These are phyloP conservation scores for Metschnikowia sp. DNA, from an alignment of 805 yeast species.

Conservation along the genomic window DNA sequence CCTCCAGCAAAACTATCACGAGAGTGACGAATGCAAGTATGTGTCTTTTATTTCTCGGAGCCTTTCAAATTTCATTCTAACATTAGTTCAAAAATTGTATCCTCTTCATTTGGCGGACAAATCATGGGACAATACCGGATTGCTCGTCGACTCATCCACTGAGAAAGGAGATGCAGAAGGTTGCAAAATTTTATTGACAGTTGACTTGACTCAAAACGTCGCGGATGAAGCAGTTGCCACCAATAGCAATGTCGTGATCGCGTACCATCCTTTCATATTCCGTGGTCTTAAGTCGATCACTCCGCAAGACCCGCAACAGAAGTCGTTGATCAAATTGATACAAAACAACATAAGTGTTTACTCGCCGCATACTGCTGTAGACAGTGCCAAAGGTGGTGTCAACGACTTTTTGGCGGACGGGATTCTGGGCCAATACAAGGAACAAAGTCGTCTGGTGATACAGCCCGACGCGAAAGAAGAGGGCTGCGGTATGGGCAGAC, in stretches of 20 bases:
- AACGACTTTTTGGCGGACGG: slow-evolving; percentile 86
- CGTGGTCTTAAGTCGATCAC: slow-evolving; percentile 76
- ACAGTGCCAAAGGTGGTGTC: slow-evolving; percentile 89
- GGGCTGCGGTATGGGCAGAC: slow-evolving; percentile 81
- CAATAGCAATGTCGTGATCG: slow-evolving; percentile 59
- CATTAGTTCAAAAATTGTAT: slow-evolving; percentile 64
- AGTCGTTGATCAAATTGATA: slow-evolving; percentile 66
- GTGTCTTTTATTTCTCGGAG: slow-evolving; percentile 13
- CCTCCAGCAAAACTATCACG: slow-evolving; percentile 46
- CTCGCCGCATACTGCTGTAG: slow-evolving; percentile 95
- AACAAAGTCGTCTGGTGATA: slow-evolving; percentile 33
- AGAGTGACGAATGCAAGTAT: slow-evolving; percentile 38
- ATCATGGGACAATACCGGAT: slow-evolving; percentile 95
- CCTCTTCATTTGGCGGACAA: slow-evolving; percentile 80
- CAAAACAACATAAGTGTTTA: slow-evolving; percentile 83
- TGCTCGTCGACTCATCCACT: slow-evolving; percentile 64
- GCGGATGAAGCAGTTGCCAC: slow-evolving; percentile 75
- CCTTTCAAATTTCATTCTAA: slow-evolving; percentile 13
- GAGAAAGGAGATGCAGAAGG: slow-evolving; percentile 11
- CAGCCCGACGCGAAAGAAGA: slow-evolving; percentile 41
- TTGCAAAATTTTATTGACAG: slow-evolving; percentile 58
- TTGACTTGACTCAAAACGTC: slow-evolving; percentile 81
- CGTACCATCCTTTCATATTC: slow-evolving; percentile 93
- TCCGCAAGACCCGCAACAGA: slow-evolving; percentile 70
- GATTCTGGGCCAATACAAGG: slow-evolving; percentile 32